phyloP scores from a whole-genome alignment of 2,329 filamentous ascomycete species.

The Monilinia aucupariae region DNA sequence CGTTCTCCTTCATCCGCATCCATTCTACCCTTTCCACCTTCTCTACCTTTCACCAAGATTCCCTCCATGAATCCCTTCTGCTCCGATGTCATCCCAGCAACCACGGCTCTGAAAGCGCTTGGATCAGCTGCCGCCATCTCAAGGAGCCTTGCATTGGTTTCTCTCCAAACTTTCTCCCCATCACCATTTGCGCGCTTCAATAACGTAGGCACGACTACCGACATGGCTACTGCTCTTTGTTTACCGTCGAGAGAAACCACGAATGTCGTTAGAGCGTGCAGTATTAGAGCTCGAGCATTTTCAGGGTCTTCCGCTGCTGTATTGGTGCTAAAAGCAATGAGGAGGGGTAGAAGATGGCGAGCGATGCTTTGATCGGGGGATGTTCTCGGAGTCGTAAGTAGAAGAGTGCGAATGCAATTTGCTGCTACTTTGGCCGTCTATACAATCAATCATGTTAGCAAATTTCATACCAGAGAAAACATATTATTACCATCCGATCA shows the following conservation, averaged over 20 bases:
- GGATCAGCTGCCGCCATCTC: slow-evolving; percentile 77
- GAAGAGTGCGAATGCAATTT: slow-evolving; percentile 79
- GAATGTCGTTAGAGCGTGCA: slow-evolving; percentile 71
- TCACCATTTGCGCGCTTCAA: slow-evolving; percentile 66
- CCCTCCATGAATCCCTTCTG: slow-evolving; percentile 76
- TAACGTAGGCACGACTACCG: slow-evolving; percentile 71
- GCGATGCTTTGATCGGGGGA: slow-evolving; percentile 67
- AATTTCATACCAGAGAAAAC: background rate
- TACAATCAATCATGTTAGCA: slow-evolving; percentile 7
- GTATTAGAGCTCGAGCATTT: slow-evolving; percentile 62
- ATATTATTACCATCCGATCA: slow-evolving; percentile 58
- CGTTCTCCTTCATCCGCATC: slow-evolving; percentile 43
- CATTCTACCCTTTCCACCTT: slow-evolving; percentile 38
- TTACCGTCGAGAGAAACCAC: slow-evolving; percentile 46
- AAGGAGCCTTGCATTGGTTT: slow-evolving; percentile 71
- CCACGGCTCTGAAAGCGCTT: slow-evolving; percentile 64
- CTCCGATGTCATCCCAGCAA: slow-evolving; percentile 62
- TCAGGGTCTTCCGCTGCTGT: slow-evolving; percentile 74
- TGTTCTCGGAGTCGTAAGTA: slow-evolving; percentile 60
- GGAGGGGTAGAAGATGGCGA: slow-evolving; percentile 66
- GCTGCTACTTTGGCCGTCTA: slow-evolving; percentile 83
- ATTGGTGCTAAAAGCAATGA: slow-evolving; percentile 69
- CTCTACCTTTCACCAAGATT: slow-evolving; percentile 63
- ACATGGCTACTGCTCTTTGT: slow-evolving; percentile 57
- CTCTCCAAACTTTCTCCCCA: slow-evolving; percentile 52